phyloP scores from a whole-genome alignment of 768 basidiomycete species.

The Hericium alpestre region DNA sequence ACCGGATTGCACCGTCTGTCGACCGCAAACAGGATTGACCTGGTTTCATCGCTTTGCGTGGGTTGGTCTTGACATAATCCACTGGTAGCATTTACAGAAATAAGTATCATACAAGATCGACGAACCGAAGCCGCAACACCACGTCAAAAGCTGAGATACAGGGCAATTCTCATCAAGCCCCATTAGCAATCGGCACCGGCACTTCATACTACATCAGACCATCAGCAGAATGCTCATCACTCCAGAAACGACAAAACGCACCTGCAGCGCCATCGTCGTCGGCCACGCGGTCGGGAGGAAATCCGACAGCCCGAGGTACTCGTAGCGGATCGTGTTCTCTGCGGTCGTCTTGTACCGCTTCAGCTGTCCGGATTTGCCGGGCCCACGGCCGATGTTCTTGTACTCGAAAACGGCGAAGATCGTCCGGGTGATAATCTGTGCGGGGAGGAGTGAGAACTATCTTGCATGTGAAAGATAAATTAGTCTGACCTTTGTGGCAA shows the following conservation, averaged over 20 bases:
- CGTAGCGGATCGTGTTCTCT: slow-evolving; percentile 36
- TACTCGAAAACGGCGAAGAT: slow-evolving; percentile 55
- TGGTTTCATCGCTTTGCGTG: too few relatives aligned
- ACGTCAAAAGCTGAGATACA: too few relatives aligned
- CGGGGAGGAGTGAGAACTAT: not conserved
- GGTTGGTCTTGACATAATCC: too few relatives aligned
- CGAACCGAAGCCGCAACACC: too few relatives aligned
- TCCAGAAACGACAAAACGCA: slow-evolving; percentile 17
- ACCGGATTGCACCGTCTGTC: too few relatives aligned
- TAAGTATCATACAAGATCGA: too few relatives aligned
- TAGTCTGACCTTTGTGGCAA: slow-evolving; percentile 41
- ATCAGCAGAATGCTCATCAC: not conserved
- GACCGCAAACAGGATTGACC: too few relatives aligned
- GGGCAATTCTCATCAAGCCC: not conserved
- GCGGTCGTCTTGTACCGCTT: slow-evolving; percentile 43
- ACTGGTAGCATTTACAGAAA: too few relatives aligned
- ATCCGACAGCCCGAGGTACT: slow-evolving; percentile 40
- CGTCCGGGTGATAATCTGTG: slow-evolving; percentile 45
- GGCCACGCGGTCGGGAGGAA: slow-evolving; percentile 58
- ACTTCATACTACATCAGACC: not conserved
- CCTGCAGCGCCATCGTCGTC: slow-evolving; percentile 50
- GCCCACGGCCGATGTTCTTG: slow-evolving; percentile 52
- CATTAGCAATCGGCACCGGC: not conserved
- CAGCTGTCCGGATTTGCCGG: slow-evolving; percentile 55
- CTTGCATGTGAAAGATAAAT: not conserved